These are phyloP conservation scores for Tolypocladium amazonense DNA, from an alignment of 2,329 filamentous ascomycete species.

Conservation along the genomic window DNA sequence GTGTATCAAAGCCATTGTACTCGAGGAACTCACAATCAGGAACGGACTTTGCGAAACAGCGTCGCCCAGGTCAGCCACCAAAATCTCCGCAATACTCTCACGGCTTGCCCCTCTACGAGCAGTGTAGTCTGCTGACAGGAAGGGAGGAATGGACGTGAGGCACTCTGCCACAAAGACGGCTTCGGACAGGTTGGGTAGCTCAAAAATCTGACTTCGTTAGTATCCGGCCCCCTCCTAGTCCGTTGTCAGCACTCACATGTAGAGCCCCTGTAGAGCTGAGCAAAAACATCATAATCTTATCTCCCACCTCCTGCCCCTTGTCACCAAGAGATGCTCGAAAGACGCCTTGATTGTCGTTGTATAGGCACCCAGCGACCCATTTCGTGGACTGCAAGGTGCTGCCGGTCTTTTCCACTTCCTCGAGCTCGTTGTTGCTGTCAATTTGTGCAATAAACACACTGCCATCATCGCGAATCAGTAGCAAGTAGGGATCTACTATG, in stretches of 20 bases:
- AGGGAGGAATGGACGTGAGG: slow-evolving; percentile 65
- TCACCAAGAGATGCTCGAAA: slow-evolving; percentile 35
- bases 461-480: slow-evolving; percentile 74
- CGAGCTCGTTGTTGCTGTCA: slow-evolving; percentile 68
- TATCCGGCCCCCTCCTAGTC: not conserved
- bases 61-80: slow-evolving; percentile 81
- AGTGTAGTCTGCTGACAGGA: slow-evolving; percentile 61
- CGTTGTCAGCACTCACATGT: slow-evolving; percentile 43
- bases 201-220: slow-evolving; percentile 50
- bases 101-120: slow-evolving; percentile 59
- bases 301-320: slow-evolving; percentile 25
- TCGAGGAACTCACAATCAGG: slow-evolving; percentile 54
- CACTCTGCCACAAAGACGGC: slow-evolving; percentile 67
- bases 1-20: not conserved
- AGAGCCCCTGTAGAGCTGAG: slow-evolving; percentile 66
- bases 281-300: slow-evolving; percentile 62
- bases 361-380: slow-evolving; percentile 79
- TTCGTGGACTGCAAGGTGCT: slow-evolving; percentile 47
- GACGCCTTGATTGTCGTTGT: slow-evolving; percentile 52
- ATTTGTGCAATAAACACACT: slow-evolving; percentile 72
- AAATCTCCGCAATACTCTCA: slow-evolving; percentile 66
- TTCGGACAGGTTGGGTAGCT: slow-evolving; percentile 60
- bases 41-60: slow-evolving; percentile 59
- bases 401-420: slow-evolving; percentile 62
- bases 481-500: slow-evolving; percentile 76